Evolutionary conservation across 805 yeast genomes (phyloP).

Genomic region (Saccharomycopsis fibuligera): DNA sequence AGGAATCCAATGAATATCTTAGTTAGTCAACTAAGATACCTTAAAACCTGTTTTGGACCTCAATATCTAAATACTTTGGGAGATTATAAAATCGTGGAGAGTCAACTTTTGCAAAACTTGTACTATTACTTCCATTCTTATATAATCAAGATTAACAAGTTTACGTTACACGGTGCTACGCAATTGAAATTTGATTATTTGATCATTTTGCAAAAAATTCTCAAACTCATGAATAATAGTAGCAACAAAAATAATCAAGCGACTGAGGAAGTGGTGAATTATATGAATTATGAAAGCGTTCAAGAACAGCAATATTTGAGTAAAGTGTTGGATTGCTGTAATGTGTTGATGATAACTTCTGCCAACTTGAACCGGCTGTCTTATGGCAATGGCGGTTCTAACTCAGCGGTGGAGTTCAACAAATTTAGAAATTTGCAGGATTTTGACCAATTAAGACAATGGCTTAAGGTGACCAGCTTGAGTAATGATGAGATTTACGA

Average conservation of each 20-base stretch:
- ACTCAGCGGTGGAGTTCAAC: neutral
- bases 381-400: too few species aligned
- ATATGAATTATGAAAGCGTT: slow-evolving; percentile 1
- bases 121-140: slow-evolving; percentile 17
- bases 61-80: slow-evolving; percentile 8
- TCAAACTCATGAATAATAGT: slow-evolving; percentile 1
- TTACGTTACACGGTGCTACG: slow-evolving; percentile 5
- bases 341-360: slow-evolving; percentile 12
- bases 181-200: slow-evolving; percentile 18
- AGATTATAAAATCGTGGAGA: slow-evolving; percentile 13
- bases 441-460: neutral
- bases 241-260: too few species aligned
- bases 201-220: slow-evolving; percentile 5
- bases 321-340: slow-evolving; percentile 16
- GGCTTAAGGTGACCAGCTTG: slow-evolving; percentile 3
- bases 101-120: slow-evolving; percentile 7
- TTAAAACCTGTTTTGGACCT: slow-evolving; percentile 15
- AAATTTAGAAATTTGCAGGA: slow-evolving; percentile 1
- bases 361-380: too few species aligned
- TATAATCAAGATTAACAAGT: slow-evolving; percentile 18
- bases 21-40: slow-evolving; percentile 9
- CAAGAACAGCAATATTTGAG: slow-evolving; percentile 10
- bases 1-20: slow-evolving; percentile 13
- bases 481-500: slow-evolving; percentile 16
- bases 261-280: neutral